Conservation (phyloP, 331 rosid species). For the Dryas integrifolia region DNA sequence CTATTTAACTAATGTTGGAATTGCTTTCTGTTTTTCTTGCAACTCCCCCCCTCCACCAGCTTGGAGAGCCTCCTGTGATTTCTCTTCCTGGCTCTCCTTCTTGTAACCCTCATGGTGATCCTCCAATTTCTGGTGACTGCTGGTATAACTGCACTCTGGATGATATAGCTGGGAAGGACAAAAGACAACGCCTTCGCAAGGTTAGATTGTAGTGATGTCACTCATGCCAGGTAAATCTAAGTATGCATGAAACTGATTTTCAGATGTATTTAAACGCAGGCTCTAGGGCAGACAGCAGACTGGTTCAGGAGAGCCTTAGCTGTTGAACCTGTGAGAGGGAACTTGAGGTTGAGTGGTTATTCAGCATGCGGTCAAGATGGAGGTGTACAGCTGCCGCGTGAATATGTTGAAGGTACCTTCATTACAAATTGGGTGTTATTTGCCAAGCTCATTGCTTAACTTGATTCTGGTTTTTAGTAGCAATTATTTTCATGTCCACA, state of each 20-base stretch:
- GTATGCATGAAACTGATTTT: constrained; percentile 26
- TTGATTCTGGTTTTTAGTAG: constrained; percentile 3
- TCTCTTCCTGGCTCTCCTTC: constrained; percentile 59
- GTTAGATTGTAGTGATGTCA: constrained; percentile 27
- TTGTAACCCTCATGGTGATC: constrained; percentile 74
- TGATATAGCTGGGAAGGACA: constrained; percentile 91
- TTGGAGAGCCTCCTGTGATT: constrained; percentile 80
- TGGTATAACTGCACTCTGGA: constrained; percentile 96
- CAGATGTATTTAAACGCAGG: constrained; percentile 47
- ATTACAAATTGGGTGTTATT: constrained; percentile 12
- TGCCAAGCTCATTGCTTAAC: constrained; percentile 8
- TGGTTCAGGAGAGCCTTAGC: constrained; percentile 80
- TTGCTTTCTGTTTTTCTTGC: constrained; percentile 22
- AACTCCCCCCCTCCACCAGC: constrained; percentile 42
- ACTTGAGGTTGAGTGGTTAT: constrained; percentile 89
- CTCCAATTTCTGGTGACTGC: constrained; percentile 86
- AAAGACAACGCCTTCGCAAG: constrained; percentile 78
- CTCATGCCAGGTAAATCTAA: neutral
- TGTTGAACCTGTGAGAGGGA: constrained; percentile 71
- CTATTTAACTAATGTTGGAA: constrained; percentile 12
- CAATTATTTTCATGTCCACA: constrained; percentile 5
- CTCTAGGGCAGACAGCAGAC: constrained; percentile 90
- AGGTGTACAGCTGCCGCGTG: constrained; percentile 91
- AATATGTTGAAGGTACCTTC: constrained; percentile 83
- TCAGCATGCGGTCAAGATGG: constrained; percentile 99